These are phyloP conservation scores for Porphyridium purpureum DNA, from an alignment of 23 red algal species.

Conservation along the genomic window DNA sequence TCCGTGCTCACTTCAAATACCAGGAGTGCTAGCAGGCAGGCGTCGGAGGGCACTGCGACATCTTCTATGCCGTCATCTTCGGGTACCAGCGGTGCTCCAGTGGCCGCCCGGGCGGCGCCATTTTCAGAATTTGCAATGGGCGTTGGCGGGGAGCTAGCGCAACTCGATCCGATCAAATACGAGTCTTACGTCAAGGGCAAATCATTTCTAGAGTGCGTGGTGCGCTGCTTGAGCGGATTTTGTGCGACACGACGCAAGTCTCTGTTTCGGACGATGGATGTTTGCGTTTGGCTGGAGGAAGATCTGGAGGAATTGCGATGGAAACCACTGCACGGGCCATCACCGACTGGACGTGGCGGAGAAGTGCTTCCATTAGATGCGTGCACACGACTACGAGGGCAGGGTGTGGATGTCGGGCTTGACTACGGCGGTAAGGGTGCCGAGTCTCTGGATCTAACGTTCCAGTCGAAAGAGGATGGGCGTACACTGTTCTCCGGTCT, in stretches of 20 bases:
- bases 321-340: too few relatives aligned
- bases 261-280: conserved; percentile 14
- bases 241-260: conserved; percentile 3
- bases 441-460: conserved; percentile 25
- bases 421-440: conserved; percentile 7
- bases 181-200: too few relatives aligned
- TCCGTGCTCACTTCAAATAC: too few relatives aligned
- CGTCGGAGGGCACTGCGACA: too few relatives aligned
- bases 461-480: conserved; percentile 12
- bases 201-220: conserved; percentile 46
- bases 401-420: conserved; percentile 3
- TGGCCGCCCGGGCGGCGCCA: too few relatives aligned
- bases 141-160: too few relatives aligned
- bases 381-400: background rate
- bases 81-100: too few relatives aligned
- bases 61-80: too few relatives aligned
- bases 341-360: too few relatives aligned
- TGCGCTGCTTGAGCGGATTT: conserved; percentile 27
- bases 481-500: conserved; percentile 31
- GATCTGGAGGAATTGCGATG: conserved; percentile 13
- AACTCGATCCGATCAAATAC: too few relatives aligned
- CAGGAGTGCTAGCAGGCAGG: too few relatives aligned
- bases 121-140: too few relatives aligned
- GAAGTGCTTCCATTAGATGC: background rate
- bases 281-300: conserved; percentile 21